Base-by-base conservation (phyloP, 345 rosid genomes). In the Reutealis trisperma region DNA sequence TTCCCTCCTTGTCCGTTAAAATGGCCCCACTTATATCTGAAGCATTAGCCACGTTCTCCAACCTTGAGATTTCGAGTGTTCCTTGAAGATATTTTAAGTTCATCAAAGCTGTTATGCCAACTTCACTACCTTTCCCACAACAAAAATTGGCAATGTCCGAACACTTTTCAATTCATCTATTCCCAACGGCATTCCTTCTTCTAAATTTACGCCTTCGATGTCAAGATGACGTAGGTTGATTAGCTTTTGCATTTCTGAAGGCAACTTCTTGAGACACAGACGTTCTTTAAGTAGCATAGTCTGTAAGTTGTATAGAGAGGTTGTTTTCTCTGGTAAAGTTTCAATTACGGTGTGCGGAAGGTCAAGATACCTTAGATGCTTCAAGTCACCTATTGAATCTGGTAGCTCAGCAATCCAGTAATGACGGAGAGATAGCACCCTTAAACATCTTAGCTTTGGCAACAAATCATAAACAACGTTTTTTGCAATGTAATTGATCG, bases 221-320 rank as follows among this genome's bases (percentile, higher is more conserved):
- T 84, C 68, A 19, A 86, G 85, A 72, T 82, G 66, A 10, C 78
- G 77, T 66, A 86, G 63, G 63, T 82, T 80, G 77, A 84, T 75
- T 74, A 84, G 72, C 16, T 79, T 82, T 42, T 76, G 66, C 64
- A 84, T 79, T 54, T 30, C 77, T 69, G 65, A 63, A 11, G 89
- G 89, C 68, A 84, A 81, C 65, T 80, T 72, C 55, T 12, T 51
- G 57, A 84, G 81, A 42, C 58, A 2, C 14, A 8, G 4, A 14
- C 89, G 82, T 12, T 59, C 37, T 37, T 59, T 64, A 61, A 86
- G 62, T 34, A 69, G 32, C n/a, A 86, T 62, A 14, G 79, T 82
- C 77, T 84, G 89, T 37, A 71, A 5, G 49, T 71, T 71, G 30
- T 16, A 71, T 0, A 71, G 63, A 6, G 25, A 30, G 15, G n/a